phyloP scores from a whole-genome alignment of 192 early-diverging fungal genomes.

The Dimargaris cristalligena region DNA sequence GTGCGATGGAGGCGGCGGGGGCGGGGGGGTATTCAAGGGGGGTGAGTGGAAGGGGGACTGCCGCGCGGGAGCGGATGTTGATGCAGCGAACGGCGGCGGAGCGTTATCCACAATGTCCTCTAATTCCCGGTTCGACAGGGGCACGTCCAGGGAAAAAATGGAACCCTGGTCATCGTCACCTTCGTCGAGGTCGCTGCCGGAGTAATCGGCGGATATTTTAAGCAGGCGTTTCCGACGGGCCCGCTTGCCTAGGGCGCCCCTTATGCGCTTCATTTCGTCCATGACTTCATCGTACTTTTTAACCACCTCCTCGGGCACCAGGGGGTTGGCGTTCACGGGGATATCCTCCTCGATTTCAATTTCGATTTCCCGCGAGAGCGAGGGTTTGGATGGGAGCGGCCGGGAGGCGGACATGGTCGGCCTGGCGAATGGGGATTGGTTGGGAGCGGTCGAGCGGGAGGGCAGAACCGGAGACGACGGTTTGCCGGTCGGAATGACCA shows the following conservation, averaged over 20 bases:
- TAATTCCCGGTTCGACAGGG: background rate
- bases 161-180: background rate
- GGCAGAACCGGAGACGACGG: no score
- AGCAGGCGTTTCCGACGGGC: conserved; percentile 9
- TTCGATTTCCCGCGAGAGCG: conserved; percentile 10
- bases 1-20: no score
- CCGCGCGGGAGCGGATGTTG: background rate
- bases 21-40: background rate
- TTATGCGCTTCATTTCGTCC: conserved; percentile 11
- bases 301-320: conserved; percentile 10
- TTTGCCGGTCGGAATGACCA: no score
- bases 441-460: no score
- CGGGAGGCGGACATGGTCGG: no score
- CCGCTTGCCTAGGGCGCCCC: conserved; percentile 5
- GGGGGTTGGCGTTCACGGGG: conserved; percentile 7
- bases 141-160: background rate
- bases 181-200: background rate
- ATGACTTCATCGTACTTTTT: conserved; percentile 12
- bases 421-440: no score
- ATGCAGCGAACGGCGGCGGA: background rate
- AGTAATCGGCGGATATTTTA: background rate
- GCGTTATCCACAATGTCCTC: background rate
- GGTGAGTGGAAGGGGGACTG: conserved; percentile 3
- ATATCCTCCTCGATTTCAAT: conserved; percentile 11
- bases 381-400: no score